Evolutionary conservation across 139 green algal species (phyloP), one percentile per base, ranked within the genome.

Genomic region (Astrephomene gubernaculifera): DNA sequence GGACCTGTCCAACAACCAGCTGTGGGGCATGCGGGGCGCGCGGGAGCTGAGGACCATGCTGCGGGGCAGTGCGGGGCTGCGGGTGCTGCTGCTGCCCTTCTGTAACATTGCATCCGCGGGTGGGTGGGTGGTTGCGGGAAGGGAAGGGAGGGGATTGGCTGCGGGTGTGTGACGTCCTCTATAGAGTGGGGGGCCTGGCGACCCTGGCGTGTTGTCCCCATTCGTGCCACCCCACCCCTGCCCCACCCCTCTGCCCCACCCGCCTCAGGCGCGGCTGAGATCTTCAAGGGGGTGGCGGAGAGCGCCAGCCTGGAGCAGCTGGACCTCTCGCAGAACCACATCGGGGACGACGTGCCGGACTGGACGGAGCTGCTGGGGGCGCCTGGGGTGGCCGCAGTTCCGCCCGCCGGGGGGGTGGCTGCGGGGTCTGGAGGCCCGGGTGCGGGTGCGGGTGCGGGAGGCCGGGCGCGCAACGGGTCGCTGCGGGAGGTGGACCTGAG

Each of bases 1-100:
- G 43, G 79, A 85, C 64, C 63, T 85, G 21, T 85, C 79, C 61
- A 85, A 85, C 45, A 85, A 85, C 64, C 63, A 75, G 64, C 63
- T 85, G 63, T 85, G 79, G 79, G 79, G 79, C 12, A 1, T 85
- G 79, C 79, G 79, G 0, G 79, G 79, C 44, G 64, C 79, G 31
- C 41, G 43, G 63, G 79, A 75, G 64, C 79, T 85, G 43, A 43
- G 79, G 31, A 24, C 12, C 39, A 76, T 76, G 79, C 79, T 85
- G 31, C n/a, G 24, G 2, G n/a, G 53, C n/a, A 67, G 27, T 31
- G 64, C 24, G 12, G 22, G 44, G 2, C 63, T 85, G 12, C 41
- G 12, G 12, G 45, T 53, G 79, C 79, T 85, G 79, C 79, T 85
- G 44, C 31, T 85, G 64, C 79, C 79, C 63, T 85, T 68, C 44